Evolutionary conservation across 371 early-diverging fungal species (phyloP), one percentile per base, ranked within the genome.

Genomic region (Actinomortierella ambigua): DNA sequence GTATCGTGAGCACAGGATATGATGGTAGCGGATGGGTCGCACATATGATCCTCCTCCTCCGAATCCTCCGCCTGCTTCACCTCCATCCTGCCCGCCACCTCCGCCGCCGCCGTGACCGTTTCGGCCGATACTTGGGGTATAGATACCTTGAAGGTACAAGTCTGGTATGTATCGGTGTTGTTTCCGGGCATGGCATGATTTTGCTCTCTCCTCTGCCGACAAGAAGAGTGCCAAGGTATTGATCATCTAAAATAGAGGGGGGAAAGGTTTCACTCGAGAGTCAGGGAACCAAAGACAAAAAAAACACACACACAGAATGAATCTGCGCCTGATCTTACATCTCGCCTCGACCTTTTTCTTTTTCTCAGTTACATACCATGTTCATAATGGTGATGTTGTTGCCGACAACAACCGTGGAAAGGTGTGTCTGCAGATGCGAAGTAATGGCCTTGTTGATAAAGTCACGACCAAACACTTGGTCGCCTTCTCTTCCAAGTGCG

Each of bases 141-240:
- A 75, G 22, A 86, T 59, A 5, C 86, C 86, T 58, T 86, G 86
- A 8, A 84, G 63, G 61, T 82, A 86, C 15, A 86, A 59, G 55
- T 84, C 81, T 3, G 84, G 80, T 57, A 84, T 76, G 46, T 84
- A 86, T 43, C 82, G 82, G 41, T 81, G 82, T 53, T 79, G 79
- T 56, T 86, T 86, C 28, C 83, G 76, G 28, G 86, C 84, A 63
- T 86, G 86, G 43, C 84, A 82, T 1, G 86, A 86, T 29, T 82
- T 81, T 53, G 76, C 79, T 53, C 81, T 68, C 63, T 86, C 86
- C 46, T 83, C 82, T 0, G 78, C 58, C 1, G 83, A 78, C 39
- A 86, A 57, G 50, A 84, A 84, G 5, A 84, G 47, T 2, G 84
- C 82, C 14, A 86, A 58, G 1, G 86, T 84, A 47, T 86, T 86